Percentiles rank a stretch among this genome's conserved stretches.
Evolutionary conservation across 306 rosid species (phyloP).

Genomic region (Cicer arietinum): DNA sequence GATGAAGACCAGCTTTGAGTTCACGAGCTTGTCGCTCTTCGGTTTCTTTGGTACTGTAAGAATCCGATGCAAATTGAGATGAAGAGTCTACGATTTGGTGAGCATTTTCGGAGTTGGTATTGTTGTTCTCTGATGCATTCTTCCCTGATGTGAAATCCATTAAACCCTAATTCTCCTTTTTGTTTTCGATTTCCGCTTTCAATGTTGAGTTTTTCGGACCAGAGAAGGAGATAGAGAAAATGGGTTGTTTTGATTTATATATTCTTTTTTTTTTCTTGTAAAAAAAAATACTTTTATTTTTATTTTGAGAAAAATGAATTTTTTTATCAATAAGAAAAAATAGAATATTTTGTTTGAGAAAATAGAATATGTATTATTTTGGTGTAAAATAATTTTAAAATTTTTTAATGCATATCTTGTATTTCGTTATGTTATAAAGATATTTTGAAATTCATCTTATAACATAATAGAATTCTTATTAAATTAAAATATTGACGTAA

Average conservation of each 20-base stretch:
- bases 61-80: constrained; percentile 45
- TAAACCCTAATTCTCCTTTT: constrained; percentile 47
- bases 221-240: background rate
- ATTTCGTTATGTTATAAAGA: too few relatives aligned
- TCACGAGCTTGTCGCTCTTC: constrained; percentile 56
- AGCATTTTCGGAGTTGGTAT: constrained; percentile 30
- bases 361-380: too few relatives aligned
- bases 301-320: too few relatives aligned
- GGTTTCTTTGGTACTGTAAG: constrained; percentile 43
- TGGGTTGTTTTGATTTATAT: background rate
- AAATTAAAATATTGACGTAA: too few relatives aligned
- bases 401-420: too few relatives aligned
- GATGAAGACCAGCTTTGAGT: constrained; percentile 59
- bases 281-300: too few relatives aligned
- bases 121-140: constrained; percentile 44
- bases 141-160: constrained; percentile 49
- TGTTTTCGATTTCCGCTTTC: background rate
- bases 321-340: too few relatives aligned
- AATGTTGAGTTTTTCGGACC: constrained; percentile 11
- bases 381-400: too few relatives aligned
- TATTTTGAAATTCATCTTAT: too few relatives aligned
- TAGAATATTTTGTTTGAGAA: too few relatives aligned
- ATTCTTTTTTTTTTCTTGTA: too few relatives aligned
- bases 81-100: constrained; percentile 37
- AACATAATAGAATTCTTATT: too few relatives aligned